These are phyloP conservation scores for Metarhizium sp. DNA, from an alignment of 2,329 filamentous ascomycete species.

Conservation along the genomic window DNA sequence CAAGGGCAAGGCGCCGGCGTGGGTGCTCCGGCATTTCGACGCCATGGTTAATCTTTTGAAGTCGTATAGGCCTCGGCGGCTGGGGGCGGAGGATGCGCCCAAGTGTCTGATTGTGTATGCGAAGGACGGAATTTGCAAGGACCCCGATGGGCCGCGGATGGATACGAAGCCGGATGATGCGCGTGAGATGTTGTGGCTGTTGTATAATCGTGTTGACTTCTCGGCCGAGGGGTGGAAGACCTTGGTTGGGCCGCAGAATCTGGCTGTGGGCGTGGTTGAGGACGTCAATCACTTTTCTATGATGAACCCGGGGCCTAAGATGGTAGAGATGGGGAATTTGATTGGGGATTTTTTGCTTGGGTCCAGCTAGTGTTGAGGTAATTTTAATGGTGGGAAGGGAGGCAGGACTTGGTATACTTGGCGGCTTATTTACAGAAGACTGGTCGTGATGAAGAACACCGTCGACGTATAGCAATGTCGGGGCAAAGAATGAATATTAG, in stretches of 20 bases:
- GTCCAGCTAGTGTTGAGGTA: too few relatives aligned
- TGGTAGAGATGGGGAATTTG: too few relatives aligned
- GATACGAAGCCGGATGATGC: conserved; percentile 31
- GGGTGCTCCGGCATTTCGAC: conserved; percentile 66
- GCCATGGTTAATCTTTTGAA: conserved; percentile 59
- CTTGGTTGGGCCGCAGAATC: conserved; percentile 40
- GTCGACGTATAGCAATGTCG: too few relatives aligned
- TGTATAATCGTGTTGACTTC: conserved; percentile 67
- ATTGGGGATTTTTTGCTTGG: too few relatives aligned
- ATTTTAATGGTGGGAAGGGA: too few relatives aligned
- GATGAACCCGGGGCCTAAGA: conserved; percentile 35
- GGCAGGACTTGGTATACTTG: too few relatives aligned
- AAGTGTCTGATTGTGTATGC: conserved; percentile 61
- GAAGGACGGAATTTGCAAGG: conserved; percentile 62
- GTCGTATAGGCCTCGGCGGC: conserved; percentile 57
- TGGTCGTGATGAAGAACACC: too few relatives aligned
- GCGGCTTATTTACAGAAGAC: too few relatives aligned
- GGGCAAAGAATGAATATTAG: too few relatives aligned
- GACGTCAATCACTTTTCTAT: conserved; percentile 67
- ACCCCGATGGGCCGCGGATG: conserved; percentile 43
- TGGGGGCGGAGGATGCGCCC: conserved; percentile 51
- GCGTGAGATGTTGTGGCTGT: conserved; percentile 58
- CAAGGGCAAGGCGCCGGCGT: conserved; percentile 45
- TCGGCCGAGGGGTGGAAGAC: conserved; percentile 15
- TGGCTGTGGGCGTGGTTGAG: conserved; percentile 59